These are phyloP conservation scores for Didymella segeticola DNA, from an alignment of 2,329 filamentous ascomycete genomes.

Conservation along the genomic window DNA sequence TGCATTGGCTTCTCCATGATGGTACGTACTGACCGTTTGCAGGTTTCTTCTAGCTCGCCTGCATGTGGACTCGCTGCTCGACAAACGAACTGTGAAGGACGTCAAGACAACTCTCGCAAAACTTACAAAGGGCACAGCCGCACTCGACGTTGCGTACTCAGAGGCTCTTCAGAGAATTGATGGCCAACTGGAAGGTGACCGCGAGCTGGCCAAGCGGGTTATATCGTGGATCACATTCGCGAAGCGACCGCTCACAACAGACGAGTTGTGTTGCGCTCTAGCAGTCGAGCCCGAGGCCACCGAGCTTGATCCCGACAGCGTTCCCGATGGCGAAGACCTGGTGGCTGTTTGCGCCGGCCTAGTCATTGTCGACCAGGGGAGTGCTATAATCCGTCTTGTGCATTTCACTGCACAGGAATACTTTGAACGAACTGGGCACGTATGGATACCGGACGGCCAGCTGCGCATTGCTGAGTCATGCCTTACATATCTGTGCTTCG, in stretches of 20 bases:
- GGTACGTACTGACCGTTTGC: background rate
- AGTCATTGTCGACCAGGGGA: conserved; percentile 38
- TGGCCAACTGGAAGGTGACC: conserved; percentile 42
- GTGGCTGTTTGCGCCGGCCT: conserved; percentile 38
- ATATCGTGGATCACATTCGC: conserved; percentile 28
- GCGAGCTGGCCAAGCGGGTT: conserved; percentile 46
- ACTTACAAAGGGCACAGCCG: conserved; percentile 39
- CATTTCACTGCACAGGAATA: conserved; percentile 42
- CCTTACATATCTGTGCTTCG: conserved; percentile 42
- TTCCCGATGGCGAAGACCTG: conserved; percentile 21
- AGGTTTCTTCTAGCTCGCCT: conserved; percentile 50
- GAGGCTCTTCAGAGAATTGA: conserved; percentile 54
- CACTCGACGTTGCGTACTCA: conserved; percentile 52
- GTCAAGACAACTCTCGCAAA: conserved; percentile 43
- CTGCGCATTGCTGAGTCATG: conserved; percentile 30
- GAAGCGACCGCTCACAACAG: conserved; percentile 18
- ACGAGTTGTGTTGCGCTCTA: conserved; percentile 21
- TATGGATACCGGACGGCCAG: conserved; percentile 30
- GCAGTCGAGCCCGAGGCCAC: conserved; percentile 14
- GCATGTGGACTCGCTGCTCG: conserved; percentile 44
- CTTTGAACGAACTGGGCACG: conserved; percentile 33
- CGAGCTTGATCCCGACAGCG: conserved; percentile 16
- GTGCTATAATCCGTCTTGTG: conserved; percentile 34
- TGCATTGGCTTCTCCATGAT: background rate
- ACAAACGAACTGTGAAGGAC: conserved; percentile 41